Percentiles rank a stretch among this genome's conserved stretches.
phyloP scores from a whole-genome alignment of 257 asterid genomes.

The Petunia axillaris region DNA sequence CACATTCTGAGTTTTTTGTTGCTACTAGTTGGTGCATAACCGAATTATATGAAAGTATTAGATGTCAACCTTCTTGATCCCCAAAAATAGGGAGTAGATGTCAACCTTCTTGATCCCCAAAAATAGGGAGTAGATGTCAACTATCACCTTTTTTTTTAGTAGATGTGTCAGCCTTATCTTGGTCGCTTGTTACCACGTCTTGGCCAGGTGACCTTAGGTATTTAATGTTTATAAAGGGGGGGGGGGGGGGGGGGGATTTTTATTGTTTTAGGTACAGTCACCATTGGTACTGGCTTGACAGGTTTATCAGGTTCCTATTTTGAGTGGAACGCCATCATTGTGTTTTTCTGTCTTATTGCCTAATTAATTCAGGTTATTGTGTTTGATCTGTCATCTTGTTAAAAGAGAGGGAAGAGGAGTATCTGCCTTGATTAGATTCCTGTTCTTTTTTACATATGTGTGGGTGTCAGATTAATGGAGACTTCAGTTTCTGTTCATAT shows the following conservation, averaged over 20 bases:
- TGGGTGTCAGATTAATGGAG: constrained; percentile 9
- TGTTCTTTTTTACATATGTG: neutral
- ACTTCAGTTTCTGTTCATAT: neutral
- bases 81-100: neutral
- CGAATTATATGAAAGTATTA: constrained; percentile 5
- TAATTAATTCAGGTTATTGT: neutral
- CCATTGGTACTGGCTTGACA: neutral
- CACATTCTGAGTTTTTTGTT: neutral
- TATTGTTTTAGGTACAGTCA: neutral
- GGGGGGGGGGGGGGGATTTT: neutral
- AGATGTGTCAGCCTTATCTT: neutral
- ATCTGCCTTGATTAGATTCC: neutral
- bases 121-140: neutral
- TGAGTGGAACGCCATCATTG: neutral
- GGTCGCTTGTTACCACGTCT: neutral
- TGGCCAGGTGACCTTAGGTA: neutral
- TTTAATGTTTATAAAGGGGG: neutral
- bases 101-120: neutral
- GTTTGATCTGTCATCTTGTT: neutral
- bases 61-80: constrained; percentile 2
- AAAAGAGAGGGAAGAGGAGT: neutral
- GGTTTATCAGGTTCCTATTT: neutral
- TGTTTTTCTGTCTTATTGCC: neutral
- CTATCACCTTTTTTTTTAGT: neutral
- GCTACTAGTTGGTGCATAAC: neutral